These are phyloP conservation scores for Cinnamomum chago DNA, from an alignment of 164 flowering plant species.

Conservation along the genomic window DNA sequence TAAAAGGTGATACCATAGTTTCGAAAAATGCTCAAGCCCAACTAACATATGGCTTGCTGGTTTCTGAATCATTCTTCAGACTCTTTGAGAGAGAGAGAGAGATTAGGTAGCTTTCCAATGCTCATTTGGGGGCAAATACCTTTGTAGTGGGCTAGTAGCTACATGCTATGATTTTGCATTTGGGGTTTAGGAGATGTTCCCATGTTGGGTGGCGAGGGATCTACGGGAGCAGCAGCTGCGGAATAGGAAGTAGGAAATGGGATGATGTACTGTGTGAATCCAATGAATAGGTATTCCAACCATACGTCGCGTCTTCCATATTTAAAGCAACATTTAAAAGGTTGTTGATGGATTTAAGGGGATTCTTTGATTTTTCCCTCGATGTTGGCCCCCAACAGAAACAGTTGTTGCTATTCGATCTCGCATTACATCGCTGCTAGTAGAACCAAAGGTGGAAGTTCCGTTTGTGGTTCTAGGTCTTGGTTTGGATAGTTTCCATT, in stretches of 20 bases:
- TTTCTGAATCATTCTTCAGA: neutral
- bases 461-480: too few relatives aligned
- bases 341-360: neutral
- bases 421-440: neutral
- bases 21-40: neutral
- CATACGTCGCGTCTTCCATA: neutral
- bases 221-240: neutral
- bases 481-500: neutral
- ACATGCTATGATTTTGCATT: neutral
- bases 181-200: neutral
- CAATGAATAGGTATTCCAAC: neutral
- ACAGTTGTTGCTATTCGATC: neutral
- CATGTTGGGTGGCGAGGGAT: neutral
- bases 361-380: neutral
- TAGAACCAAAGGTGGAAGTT: neutral
- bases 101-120: too few relatives aligned
- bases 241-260: neutral
- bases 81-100: neutral
- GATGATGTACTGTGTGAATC: neutral
- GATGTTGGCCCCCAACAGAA: neutral
- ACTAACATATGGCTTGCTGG: neutral
- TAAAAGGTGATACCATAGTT: neutral
- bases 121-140: neutral
- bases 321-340: neutral
- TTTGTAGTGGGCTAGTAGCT: too few relatives aligned